phyloP scores from a whole-genome alignment of 345 rosid genomes.

The Citrus glauca region DNA sequence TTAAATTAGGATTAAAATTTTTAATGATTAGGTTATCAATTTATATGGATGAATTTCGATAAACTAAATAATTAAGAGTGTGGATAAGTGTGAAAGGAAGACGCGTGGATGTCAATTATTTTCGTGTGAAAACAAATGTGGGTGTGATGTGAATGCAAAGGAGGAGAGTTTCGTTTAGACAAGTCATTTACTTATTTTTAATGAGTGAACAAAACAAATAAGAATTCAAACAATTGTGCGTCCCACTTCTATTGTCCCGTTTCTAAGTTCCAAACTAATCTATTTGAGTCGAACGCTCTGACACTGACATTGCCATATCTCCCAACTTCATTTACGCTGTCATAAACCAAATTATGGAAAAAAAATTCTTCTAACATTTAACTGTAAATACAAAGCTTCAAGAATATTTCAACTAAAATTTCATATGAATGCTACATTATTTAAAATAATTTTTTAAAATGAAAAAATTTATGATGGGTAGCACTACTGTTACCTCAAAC shows the following conservation, averaged over 20 bases:
- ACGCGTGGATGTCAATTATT: background rate
- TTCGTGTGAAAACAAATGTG: background rate
- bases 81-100: background rate
- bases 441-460: too few relatives aligned
- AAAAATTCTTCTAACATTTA: too few relatives aligned
- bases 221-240: background rate
- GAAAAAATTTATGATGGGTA: too few relatives aligned
- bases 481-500: background rate
- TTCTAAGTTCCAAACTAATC: background rate
- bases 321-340: background rate
- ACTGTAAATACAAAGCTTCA: too few relatives aligned
- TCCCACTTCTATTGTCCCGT: background rate
- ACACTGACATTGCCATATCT: background rate
- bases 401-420: background rate
- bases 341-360: too few relatives aligned
- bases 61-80: background rate
- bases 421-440: too few relatives aligned
- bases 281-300: background rate
- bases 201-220: background rate
- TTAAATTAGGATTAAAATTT: too few relatives aligned
- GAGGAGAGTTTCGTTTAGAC: background rate
- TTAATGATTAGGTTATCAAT: too few relatives aligned
- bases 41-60: too few relatives aligned
- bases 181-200: background rate
- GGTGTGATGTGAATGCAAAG: background rate